phyloP scores from a whole-genome alignment of 164 flowering plant genomes.

The Liquidambar formosana region DNA sequence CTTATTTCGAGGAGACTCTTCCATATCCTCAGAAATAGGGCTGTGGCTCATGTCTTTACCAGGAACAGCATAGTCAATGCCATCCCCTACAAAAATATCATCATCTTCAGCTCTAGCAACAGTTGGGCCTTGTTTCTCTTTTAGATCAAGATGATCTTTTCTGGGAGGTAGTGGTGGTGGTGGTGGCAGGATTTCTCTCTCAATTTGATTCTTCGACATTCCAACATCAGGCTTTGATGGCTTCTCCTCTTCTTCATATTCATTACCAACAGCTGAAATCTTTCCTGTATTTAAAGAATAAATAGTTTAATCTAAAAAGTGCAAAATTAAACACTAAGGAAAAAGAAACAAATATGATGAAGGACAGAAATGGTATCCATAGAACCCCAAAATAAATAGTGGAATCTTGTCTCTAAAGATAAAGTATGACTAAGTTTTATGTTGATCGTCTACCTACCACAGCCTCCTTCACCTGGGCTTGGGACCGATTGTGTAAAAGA shows the following conservation, averaged over 20 bases:
- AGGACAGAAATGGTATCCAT: too few species aligned
- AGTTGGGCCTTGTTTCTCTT: slow-evolving; percentile 51
- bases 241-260: slow-evolving; percentile 64
- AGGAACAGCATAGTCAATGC: slow-evolving; percentile 71
- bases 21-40: slow-evolving; percentile 93
- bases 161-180: slow-evolving; percentile 74
- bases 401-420: too few species aligned
- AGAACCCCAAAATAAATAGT: too few species aligned
- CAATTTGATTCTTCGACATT: slow-evolving; percentile 41
- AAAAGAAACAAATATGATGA: too few species aligned
- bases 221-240: slow-evolving; percentile 43
- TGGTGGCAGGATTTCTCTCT: slow-evolving; percentile 48
- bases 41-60: slow-evolving; percentile 77
- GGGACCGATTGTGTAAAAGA: too few species aligned
- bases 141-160: slow-evolving; percentile 43
- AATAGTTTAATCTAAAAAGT: not conserved
- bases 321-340: not conserved
- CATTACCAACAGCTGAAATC: slow-evolving; percentile 44
- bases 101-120: slow-evolving; percentile 74
- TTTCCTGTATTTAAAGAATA: slow-evolving; percentile 49
- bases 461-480: too few species aligned
- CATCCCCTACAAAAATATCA: slow-evolving; percentile 93
- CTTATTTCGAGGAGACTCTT: slow-evolving; percentile 85
- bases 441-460: too few species aligned
- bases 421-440: too few species aligned